phyloP scores from a whole-genome alignment of 202 grass and related monocot species.

The Schoenoplectus tabernaemontani region DNA sequence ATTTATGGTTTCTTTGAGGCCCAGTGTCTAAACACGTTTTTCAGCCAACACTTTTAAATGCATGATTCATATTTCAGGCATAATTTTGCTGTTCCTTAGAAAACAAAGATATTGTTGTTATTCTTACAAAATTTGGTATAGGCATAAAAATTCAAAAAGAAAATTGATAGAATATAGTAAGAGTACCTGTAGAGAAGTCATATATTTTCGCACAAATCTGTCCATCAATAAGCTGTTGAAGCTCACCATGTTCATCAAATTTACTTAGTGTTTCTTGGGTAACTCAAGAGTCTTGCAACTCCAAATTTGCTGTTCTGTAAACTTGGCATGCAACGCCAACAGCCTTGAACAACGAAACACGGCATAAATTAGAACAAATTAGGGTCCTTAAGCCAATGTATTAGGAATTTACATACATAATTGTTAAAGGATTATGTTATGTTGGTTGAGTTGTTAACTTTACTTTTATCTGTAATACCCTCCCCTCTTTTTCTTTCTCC shows the following conservation, averaged over 20 bases:
- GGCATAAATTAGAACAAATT: no score
- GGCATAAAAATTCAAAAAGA: neutral
- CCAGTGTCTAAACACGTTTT: neutral
- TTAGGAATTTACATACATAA: no score
- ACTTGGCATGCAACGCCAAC: constrained; percentile 68
- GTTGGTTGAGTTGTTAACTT: no score
- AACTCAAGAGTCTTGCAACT: constrained; percentile 56
- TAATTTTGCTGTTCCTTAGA: neutral
- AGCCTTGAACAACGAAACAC: constrained; percentile 41
- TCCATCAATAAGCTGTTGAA: constrained; percentile 89
- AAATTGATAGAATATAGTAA: neutral
- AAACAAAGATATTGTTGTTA: neutral
- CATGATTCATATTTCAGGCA: neutral
- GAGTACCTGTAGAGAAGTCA: constrained; percentile 39
- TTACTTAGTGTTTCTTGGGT: constrained; percentile 48
- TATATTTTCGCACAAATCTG: constrained; percentile 84
- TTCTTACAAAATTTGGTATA: neutral
- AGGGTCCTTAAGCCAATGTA: no score
- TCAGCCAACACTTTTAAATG: neutral
- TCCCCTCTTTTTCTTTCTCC: no score
- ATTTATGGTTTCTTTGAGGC: neutral
- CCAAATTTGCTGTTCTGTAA: constrained; percentile 46
- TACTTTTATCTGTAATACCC: no score
- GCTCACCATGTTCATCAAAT: constrained; percentile 71
- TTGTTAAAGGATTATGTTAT: no score